Base-by-base conservation (phyloP, 1,284 basidiomycete genomes). In the Phaffia rhodozyma region DNA sequence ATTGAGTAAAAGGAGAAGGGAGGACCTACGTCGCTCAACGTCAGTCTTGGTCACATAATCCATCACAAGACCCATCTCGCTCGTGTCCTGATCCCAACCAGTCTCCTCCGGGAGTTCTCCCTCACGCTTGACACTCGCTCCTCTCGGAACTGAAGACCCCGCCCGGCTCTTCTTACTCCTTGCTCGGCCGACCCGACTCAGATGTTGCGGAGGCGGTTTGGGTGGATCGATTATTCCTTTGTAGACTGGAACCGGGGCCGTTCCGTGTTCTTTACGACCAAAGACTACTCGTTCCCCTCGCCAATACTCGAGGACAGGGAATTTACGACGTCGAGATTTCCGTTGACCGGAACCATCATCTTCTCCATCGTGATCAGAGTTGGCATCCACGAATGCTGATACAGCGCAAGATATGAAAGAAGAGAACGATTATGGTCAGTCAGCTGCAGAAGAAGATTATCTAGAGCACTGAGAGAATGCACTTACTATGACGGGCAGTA, bases 241-340 rank as follows among this genome's bases (percentile, higher is more conserved):
- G 55, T 38, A 58, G 54, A 60, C 27, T 43, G 29, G 57, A n/a
- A 82, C 78, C 18, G 83, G 77, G 20, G 77, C 73, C 25, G 61
- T 65, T 5, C 82, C 83, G 29, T 78, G 71, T 67, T 81, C 78
- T 61, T 80, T 77, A 21, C 83, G 80, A 4, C 83, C 84, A 70
- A 91, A 97, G 7, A 92, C 84, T 30, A 91, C 82, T 67, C 85
- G 86, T 75, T 98, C 94, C 68, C 85, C 84, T n/a, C 90, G 83
- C 96, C 96, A 98, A 78, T 81, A 96, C 51, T 91, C 87, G 32
- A 98, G 79, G 1, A 94, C 96, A 56, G 78, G 78, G 70, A 84
- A 85, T 6, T 25, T 27, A 5, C 60, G 64, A 32, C 55, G 48
- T n/a, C 55, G 48, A n/a, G 29, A 48, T 29, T 49, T 56, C 7